Percentiles rank a stretch among this genome's conserved stretches.
These are phyloP conservation scores for Aspergillus novofumigatus DNA, from an alignment of 2,329 filamentous ascomycete species.

Conservation along the genomic window DNA sequence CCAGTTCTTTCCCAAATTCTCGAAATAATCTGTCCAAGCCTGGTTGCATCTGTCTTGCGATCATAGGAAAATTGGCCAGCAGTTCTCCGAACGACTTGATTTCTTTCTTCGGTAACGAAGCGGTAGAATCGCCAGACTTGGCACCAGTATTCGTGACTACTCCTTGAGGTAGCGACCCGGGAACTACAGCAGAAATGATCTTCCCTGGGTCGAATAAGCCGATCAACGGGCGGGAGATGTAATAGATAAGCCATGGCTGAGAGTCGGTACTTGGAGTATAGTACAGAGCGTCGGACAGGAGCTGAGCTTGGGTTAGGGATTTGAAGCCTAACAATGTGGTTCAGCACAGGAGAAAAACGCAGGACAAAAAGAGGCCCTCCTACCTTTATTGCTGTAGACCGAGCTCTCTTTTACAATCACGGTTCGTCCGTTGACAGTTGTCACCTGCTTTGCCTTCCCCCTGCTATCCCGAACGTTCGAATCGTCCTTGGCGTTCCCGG, in stretches of 20 bases:
- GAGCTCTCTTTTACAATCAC: slow-evolving; percentile 91
- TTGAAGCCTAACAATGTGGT: slow-evolving; percentile 67
- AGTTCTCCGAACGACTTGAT: slow-evolving; percentile 88
- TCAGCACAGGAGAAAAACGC: slow-evolving; percentile 12
- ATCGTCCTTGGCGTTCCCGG: slow-evolving; percentile 47
- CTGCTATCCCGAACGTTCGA: slow-evolving; percentile 76
- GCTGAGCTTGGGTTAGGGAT: slow-evolving; percentile 79
- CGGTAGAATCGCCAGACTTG: slow-evolving; percentile 32
- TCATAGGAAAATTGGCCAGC: slow-evolving; percentile 88
- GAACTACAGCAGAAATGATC: slow-evolving; percentile 61
- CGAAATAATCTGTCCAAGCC: slow-evolving; percentile 85
- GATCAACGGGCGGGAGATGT: slow-evolving; percentile 83
- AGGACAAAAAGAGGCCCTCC: slow-evolving; percentile 11
- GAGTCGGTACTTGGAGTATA: slow-evolving; percentile 86
- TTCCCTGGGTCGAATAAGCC: slow-evolving; percentile 75
- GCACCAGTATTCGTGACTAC: slow-evolving; percentile 15
- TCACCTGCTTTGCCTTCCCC: slow-evolving; percentile 90
- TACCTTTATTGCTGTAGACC: slow-evolving; percentile 95
- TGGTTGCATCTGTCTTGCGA: slow-evolving; percentile 90
- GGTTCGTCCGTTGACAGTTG: slow-evolving; percentile 85
- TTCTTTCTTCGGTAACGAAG: slow-evolving; percentile 67
- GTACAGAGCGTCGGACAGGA: slow-evolving; percentile 79
- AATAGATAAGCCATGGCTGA: slow-evolving; percentile 94
- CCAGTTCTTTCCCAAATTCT: slow-evolving; percentile 81
- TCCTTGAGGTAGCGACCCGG: slow-evolving; percentile 38